A percentile compares a stretch with the other conserved stretches of the same genome.
Evolutionary conservation across 2,329 filamentous ascomycete genomes (phyloP).

Genomic region (Rhynchosporium agropyri): DNA sequence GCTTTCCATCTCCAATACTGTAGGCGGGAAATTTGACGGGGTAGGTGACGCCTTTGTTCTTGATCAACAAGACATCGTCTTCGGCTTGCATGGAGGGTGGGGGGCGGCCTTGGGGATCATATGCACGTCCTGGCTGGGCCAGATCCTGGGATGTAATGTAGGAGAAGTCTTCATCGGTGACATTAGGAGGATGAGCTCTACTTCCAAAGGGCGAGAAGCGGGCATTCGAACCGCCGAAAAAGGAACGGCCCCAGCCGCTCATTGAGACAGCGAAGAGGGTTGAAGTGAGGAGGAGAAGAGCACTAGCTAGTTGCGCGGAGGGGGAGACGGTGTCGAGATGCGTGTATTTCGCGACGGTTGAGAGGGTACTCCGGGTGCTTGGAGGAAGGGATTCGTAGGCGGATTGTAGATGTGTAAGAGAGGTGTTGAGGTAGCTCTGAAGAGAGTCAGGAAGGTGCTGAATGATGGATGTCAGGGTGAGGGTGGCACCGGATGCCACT

Average conservation of each 20-base stretch:
- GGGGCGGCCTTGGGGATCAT: constrained; percentile 47
- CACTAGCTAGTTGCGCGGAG: constrained; percentile 33
- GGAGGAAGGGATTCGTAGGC: constrained; percentile 44
- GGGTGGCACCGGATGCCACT: constrained; percentile 62
- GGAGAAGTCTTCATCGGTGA: constrained; percentile 76
- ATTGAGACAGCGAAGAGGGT: constrained; percentile 39
- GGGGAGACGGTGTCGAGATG: constrained; percentile 39
- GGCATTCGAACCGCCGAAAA: constrained; percentile 36
- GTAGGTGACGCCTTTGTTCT: constrained; percentile 66
- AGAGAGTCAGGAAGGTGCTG: constrained; percentile 54
- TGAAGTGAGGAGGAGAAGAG: constrained; percentile 35
- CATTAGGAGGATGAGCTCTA: constrained; percentile 54
- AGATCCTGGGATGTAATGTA: constrained; percentile 83
- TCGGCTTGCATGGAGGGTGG: constrained; percentile 50
- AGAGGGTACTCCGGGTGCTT: constrained; percentile 36
- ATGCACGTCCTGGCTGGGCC: constrained; percentile 49
- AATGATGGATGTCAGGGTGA: constrained; percentile 56
- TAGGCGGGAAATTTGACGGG: constrained; percentile 74
- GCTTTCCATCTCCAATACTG: constrained; percentile 73
- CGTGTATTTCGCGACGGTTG: constrained; percentile 35
- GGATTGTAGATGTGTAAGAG: constrained; percentile 52
- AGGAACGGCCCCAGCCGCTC: constrained; percentile 41
- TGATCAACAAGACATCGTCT: constrained; percentile 72
- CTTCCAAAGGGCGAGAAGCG: constrained; percentile 42
- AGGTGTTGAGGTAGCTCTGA: constrained; percentile 58